These are phyloP conservation scores for Pestalotiopsis sp. DNA, from an alignment of 2,329 filamentous ascomycete genomes.

Conservation along the genomic window DNA sequence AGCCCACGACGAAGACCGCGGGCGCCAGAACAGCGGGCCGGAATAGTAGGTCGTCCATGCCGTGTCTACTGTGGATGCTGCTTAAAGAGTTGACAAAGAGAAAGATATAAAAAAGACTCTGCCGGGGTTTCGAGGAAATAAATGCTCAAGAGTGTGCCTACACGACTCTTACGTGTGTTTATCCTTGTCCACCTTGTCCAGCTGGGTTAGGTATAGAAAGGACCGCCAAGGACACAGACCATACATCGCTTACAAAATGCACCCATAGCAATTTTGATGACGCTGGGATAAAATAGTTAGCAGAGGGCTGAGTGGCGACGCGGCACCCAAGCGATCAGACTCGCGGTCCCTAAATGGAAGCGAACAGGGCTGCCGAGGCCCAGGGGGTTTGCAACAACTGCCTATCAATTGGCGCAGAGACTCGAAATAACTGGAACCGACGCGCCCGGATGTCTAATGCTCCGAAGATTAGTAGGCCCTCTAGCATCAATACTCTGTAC, in stretches of 20 bases:
- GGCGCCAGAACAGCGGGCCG: constrained; percentile 29
- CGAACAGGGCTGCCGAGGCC: background rate
- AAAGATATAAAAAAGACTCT: background rate
- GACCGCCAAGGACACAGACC: background rate
- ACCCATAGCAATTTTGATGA: background rate
- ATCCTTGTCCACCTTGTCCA: background rate
- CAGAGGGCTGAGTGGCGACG: background rate
- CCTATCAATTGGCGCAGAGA: background rate
- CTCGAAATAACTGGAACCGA: background rate
- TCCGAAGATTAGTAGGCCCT: background rate
- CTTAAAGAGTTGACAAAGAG: background rate
- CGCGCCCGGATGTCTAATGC: background rate
- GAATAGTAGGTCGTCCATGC: constrained; percentile 13
- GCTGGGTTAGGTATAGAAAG: background rate
- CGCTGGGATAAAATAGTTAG: background rate
- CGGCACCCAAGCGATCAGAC: background rate
- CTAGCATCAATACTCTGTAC: too few relatives aligned
- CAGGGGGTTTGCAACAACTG: background rate
- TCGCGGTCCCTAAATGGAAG: background rate
- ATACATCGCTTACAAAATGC: background rate
- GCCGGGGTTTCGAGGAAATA: background rate
- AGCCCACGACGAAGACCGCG: constrained; percentile 22
- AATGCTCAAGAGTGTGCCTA: background rate
- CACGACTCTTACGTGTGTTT: background rate
- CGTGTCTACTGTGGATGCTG: background rate